phyloP scores from a whole-genome alignment of 495 filamentous ascomycete genomes.

The Letharia lupina region DNA sequence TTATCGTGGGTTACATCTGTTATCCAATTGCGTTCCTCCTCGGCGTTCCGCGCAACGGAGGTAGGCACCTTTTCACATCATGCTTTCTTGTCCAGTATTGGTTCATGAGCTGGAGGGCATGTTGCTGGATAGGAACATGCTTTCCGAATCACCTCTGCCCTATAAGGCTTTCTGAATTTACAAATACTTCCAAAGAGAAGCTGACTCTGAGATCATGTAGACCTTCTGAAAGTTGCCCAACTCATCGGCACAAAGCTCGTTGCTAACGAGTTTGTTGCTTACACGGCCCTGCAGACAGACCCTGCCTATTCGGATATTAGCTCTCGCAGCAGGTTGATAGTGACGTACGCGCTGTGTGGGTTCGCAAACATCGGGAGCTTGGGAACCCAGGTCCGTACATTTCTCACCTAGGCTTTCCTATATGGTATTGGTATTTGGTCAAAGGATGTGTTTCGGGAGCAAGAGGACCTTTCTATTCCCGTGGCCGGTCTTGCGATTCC shows the following conservation, averaged over 20 bases:
- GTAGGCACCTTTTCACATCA: neutral
- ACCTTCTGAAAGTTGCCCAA: conserved; percentile 60
- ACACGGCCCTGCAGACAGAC: conserved; percentile 41
- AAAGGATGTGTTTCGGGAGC: no score
- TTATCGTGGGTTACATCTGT: conserved; percentile 75
- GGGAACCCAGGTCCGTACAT: conserved; percentile 50
- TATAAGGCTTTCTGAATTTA: neutral
- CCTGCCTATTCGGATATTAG: conserved; percentile 47
- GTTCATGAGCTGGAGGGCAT: neutral
- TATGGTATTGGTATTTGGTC: no score
- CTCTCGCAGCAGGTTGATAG: conserved; percentile 37
- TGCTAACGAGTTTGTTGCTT: conserved; percentile 62
- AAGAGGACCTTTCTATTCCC: no score
- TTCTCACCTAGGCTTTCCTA: no score
- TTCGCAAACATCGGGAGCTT: conserved; percentile 77
- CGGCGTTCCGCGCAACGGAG: conserved; percentile 61
- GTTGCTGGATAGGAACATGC: neutral
- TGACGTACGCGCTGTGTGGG: conserved; percentile 37
- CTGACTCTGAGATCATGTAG: neutral
- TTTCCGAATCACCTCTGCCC: neutral
- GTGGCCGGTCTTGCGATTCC: no score
- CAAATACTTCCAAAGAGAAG: neutral
- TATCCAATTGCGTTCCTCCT: conserved; percentile 81
- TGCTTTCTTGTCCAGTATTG: neutral
- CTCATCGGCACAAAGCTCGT: conserved; percentile 81